phyloP scores from a whole-genome alignment of 108 stramenopile species.

The Nannochloropsis gaditana region DNA sequence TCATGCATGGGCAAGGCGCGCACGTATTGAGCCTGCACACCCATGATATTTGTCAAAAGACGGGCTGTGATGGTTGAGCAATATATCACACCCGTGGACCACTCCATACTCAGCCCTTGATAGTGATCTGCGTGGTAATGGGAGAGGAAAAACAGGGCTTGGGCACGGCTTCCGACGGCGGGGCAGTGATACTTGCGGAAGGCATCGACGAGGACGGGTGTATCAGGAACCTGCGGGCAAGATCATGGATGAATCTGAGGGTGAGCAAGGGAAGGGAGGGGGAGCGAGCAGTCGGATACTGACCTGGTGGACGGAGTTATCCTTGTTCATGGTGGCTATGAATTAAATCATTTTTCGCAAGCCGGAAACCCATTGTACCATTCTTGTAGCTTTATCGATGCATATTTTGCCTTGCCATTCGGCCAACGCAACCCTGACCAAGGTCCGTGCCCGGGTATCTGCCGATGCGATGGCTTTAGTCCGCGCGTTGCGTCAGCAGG shows the following conservation, averaged over 20 bases:
- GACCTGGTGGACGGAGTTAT: background rate
- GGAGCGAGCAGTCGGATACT: too few species aligned
- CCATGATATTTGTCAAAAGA: background rate
- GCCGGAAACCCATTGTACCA: too few species aligned
- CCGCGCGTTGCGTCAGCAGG: too few species aligned
- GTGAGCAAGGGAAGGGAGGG: too few species aligned
- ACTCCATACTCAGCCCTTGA: background rate
- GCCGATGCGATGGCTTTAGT: too few species aligned
- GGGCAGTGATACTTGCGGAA: background rate
- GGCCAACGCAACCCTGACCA: too few species aligned
- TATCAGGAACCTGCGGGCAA: background rate
- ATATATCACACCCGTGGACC: background rate
- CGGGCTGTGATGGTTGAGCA: background rate
- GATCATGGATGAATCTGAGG: too few species aligned
- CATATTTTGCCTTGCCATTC: too few species aligned
- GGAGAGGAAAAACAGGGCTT: background rate
- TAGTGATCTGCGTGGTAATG: background rate
- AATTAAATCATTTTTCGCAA: background rate
- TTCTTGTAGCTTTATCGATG: too few species aligned
- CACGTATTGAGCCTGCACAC: background rate
- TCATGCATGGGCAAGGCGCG: background rate
- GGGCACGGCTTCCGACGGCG: background rate
- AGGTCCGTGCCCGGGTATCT: too few species aligned
- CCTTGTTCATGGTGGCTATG: background rate
- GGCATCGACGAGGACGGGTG: background rate